Evolutionary conservation across 2,329 filamentous ascomycete species (phyloP), one percentile per base, ranked within the genome.

Genomic region (Nothopassalora personata): DNA sequence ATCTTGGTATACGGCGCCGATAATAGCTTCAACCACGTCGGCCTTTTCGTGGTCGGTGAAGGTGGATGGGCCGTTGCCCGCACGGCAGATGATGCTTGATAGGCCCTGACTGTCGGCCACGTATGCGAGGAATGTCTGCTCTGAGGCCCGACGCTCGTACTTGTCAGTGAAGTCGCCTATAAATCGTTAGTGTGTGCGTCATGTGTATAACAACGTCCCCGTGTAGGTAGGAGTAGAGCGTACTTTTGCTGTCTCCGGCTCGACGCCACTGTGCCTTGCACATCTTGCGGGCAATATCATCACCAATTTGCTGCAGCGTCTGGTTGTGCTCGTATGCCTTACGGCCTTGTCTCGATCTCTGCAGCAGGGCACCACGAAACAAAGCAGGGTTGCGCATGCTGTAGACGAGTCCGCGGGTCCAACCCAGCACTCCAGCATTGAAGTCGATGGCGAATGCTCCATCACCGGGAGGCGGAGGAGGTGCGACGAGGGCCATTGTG

Each of bases 1-100:
- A 34, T 54, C 52, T 36, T 43, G 52, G 36, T 54, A 30, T 15
- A 54, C 52, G 28, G 52, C 52, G 34, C 52, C 34, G 19, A 54
- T 43, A 19, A 45, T 54, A 19, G 52, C 52, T 34, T 54, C 34
- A 5, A 54, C 34, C 34, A 54, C 15, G 34, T 36, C 39, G 23
- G 34, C 52, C 10, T 45, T 19, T 31, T 23, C 11, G 46, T 48
- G 46, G 19, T 48, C 18, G 46, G 19, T 23, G 46, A 23, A 30
- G 7, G 46, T 8, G n/a, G 46, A 23, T 39, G 36, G 7, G 36
- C 36, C 36, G 18, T 48, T 48, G 46, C 19, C 19, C 46, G 27
- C 46, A 10, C 27, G 18, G 6, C 4, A 9, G 46, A n/a, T 13
- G n/a, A 23, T 23, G 18, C 4, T 6, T 30, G 46, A 27, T 10